Conservation (phyloP, 257 asterid genomes). For the Nicotiana tomentosiformis region DNA sequence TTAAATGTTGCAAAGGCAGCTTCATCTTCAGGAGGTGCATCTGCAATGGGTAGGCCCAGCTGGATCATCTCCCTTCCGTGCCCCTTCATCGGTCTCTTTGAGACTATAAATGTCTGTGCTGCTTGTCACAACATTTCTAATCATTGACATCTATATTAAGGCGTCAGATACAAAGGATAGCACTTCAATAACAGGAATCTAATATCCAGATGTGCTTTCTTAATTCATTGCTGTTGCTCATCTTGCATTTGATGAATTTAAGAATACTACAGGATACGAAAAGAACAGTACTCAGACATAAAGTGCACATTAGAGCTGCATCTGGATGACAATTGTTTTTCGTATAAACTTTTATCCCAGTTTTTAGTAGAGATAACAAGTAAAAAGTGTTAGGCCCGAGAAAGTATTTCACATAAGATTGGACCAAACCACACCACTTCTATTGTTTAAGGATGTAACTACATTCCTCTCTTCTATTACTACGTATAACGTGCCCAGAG, state of each 20-base stretch:
- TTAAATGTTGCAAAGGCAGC: conserved; percentile 44
- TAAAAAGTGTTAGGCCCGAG: not conserved
- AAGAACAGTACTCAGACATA: not conserved
- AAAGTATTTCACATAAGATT: not conserved
- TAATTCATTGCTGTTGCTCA: not conserved
- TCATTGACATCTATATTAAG: conserved; percentile 10
- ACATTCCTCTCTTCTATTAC: not conserved
- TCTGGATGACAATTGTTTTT: not conserved
- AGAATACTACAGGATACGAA: not conserved
- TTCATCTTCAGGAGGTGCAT: conserved; percentile 58
- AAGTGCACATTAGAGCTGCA: not conserved
- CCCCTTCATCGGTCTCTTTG: conserved; percentile 76
- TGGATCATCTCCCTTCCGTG: conserved; percentile 95
- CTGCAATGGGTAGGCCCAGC: conserved; percentile 61
- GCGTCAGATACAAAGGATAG: conserved; percentile 9
- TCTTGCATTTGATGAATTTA: not conserved
- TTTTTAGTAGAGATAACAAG: not conserved
- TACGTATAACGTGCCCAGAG: not conserved
- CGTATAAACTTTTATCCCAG: not conserved
- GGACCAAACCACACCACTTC: not conserved
- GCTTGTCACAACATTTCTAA: conserved; percentile 22
- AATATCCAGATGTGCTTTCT: not conserved
- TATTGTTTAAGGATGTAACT: not conserved
- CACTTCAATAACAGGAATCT: conserved; percentile 7
- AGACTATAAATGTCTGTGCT: conserved; percentile 65